Percentiles rank a stretch among this genome's conserved stretches.
phyloP scores from a whole-genome alignment of 352 stramenopile species.

The Phytophthora palmivora region DNA sequence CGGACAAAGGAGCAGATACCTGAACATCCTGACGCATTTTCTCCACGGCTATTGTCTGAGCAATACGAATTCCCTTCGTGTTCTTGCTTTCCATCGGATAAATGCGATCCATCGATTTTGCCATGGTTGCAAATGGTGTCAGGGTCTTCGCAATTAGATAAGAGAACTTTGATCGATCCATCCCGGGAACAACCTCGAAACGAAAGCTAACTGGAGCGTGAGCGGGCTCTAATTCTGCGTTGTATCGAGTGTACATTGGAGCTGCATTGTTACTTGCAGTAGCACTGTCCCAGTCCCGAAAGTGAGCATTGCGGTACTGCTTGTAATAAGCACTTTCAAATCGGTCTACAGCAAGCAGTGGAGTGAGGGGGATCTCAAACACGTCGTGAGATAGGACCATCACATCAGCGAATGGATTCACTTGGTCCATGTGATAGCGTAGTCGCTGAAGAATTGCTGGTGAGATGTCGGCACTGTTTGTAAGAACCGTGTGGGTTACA shows the following conservation, averaged over 20 bases:
- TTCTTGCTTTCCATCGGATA: constrained; percentile 42
- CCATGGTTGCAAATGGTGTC: constrained; percentile 56
- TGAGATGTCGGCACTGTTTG: constrained; percentile 53
- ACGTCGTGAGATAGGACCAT: constrained; percentile 67
- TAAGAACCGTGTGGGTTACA: constrained; percentile 71
- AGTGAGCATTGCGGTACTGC: constrained; percentile 57
- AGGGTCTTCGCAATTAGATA: constrained; percentile 49
- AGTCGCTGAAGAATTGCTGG: constrained; percentile 49
- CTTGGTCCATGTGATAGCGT: constrained; percentile 71
- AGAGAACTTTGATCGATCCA: constrained; percentile 68
- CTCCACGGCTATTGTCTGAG: constrained; percentile 51
- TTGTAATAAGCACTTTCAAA: constrained; percentile 71
- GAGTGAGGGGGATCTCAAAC: constrained; percentile 66
- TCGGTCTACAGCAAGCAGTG: constrained; percentile 58
- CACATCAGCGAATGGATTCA: constrained; percentile 77
- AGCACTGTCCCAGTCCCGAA: constrained; percentile 46
- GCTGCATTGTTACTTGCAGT: constrained; percentile 1
- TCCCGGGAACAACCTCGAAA: constrained; percentile 54
- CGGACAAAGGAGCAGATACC: background rate
- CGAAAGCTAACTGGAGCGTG: constrained; percentile 40
- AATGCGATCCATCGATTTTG: constrained; percentile 58
- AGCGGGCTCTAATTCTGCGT: constrained; percentile 38
- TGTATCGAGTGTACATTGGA: constrained; percentile 28
- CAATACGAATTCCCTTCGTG: constrained; percentile 56
- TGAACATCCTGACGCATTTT: constrained; percentile 44